phyloP scores from a whole-genome alignment of 1,139 yeast species.

The Sugiyamaella novakii region DNA sequence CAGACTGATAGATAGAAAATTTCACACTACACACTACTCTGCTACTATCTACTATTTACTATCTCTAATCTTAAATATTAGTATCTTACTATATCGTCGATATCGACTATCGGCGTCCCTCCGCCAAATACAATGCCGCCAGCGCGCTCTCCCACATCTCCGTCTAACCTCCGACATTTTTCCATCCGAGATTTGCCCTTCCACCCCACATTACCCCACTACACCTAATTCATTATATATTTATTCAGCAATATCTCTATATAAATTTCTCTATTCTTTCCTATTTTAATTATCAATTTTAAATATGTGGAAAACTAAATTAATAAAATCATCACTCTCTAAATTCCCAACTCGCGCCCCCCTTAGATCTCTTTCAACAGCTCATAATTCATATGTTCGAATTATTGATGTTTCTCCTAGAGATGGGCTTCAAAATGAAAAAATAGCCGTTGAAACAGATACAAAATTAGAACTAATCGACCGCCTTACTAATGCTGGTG shows the following conservation, averaged over 20 bases:
- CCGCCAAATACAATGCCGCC: no score
- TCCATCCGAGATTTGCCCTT: conserved; percentile 3
- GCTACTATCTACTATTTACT: no score
- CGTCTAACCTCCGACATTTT: no score
- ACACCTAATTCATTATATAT: not conserved
- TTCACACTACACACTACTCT: no score
- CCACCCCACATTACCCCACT: not conserved
- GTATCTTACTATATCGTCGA: no score
- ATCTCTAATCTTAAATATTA: no score
- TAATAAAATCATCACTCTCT: not conserved
- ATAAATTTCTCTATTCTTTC: not conserved
- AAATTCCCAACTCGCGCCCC: not conserved
- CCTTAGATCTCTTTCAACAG: not conserved
- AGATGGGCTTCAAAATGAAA: conserved; percentile 44
- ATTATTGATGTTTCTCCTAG: conserved; percentile 44
- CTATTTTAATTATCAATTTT: not conserved
- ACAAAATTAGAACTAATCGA: conserved; percentile 39
- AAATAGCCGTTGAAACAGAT: conserved; percentile 37
- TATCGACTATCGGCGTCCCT: no score
- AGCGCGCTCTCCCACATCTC: not conserved
- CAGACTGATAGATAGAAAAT: no score
- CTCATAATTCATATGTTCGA: conserved; percentile 24
- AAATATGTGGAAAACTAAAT: conserved; percentile 3
- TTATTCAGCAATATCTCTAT: no score
- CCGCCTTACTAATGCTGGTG: conserved; percentile 38